Evolutionary conservation across 1,284 basidiomycete species (phyloP), one percentile per base, ranked within the genome.

Genomic region (Ganoderma sinense): DNA sequence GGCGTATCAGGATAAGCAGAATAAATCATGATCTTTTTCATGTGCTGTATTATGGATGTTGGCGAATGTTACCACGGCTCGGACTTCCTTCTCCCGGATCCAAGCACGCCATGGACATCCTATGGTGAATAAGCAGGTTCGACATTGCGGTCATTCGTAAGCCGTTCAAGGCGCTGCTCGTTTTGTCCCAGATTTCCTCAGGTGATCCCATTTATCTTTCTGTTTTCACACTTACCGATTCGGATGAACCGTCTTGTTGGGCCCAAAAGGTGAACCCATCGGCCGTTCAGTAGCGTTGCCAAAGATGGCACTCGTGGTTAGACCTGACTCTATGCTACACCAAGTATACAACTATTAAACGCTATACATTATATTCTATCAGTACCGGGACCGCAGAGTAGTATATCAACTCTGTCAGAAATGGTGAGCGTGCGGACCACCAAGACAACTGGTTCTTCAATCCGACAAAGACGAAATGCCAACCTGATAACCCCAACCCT

Each of bases 1-100:
- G 75, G 85, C 83, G 36, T 89, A 87, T 73, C 86, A 84, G 20
- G 86, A 87, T 67, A 87, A 86, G 75, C 85, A 85, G 60, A 67
- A 56, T 23, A 40, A 31, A 29, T 31, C 64, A 2, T 65, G 39
- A 65, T 0, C 16, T 2, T 26, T 36, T 11, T 8, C 39, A 36
- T 48, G 43, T 36, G 36, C 36, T 36, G 36, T 45, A 45, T 36
- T 33, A 20, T 23, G 43, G 26, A 41, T 63, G 26, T 40, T 2
- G 6, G 29, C 29, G 14, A 56, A 31, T 31, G 53, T 4, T 56
- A 18, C 31, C 23, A 14, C 26, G 51, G 8, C 51, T 29, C 23
- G 6, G 18, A 4, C 45, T 48, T 48, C 11, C 20, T 23, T n/a
- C n/a, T 11, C 20, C 45, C 8, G 3, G 45, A 20, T 10, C 16